phyloP scores from a whole-genome alignment of 257 asterid species.

The Solanum microdontum region DNA sequence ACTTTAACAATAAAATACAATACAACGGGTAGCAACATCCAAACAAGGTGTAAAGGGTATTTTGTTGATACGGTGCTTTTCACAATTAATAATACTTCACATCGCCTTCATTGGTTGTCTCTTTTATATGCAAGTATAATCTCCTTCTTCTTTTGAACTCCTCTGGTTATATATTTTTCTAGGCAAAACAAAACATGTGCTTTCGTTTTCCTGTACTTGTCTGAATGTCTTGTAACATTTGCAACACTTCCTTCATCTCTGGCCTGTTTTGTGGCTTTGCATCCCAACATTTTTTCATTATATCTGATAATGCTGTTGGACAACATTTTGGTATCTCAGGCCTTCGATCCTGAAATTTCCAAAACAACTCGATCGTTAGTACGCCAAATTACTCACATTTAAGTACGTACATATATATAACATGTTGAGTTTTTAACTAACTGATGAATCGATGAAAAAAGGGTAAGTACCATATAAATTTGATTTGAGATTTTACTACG shows the following conservation, averaged over 20 bases:
- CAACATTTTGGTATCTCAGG: conserved; percentile 3
- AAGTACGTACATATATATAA: neutral
- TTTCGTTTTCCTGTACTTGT: neutral
- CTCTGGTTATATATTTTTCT: neutral
- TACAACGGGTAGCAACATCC: no score
- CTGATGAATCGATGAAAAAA: neutral
- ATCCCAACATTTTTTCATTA: conserved; percentile 8
- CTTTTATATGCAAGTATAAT: neutral
- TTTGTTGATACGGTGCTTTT: neutral
- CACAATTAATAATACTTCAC: neutral
- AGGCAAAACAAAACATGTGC: neutral
- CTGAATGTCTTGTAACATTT: neutral
- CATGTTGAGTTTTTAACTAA: neutral
- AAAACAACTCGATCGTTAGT: neutral
- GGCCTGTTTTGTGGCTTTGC: conserved; percentile 6
- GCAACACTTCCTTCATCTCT: conserved; percentile 12
- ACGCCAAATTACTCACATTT: neutral
- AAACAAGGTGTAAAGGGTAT: no score
- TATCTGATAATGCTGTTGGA: conserved; percentile 4
- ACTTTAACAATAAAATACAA: neutral
- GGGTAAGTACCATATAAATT: neutral
- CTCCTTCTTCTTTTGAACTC: neutral
- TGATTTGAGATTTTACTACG: neutral
- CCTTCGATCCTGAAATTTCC: neutral
- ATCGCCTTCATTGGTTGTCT: neutral